Conservation (phyloP, 2,329 filamentous ascomycete species). For the Penicillium occitanis region DNA sequence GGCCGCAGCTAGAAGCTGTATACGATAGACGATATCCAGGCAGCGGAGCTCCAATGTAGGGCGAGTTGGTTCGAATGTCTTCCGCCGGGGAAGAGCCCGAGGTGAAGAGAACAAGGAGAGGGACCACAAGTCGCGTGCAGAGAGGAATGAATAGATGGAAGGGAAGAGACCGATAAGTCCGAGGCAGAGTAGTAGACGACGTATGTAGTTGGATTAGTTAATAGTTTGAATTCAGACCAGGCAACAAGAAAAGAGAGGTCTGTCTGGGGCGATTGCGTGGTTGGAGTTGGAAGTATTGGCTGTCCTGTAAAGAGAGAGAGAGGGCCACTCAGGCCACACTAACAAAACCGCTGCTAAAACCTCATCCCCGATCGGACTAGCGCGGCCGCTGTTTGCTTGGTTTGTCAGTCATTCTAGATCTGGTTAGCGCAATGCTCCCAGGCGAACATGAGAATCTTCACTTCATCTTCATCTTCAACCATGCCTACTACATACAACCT, state of each 20-base stretch:
- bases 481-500: too few species aligned
- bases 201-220: background rate
- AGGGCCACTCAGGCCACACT: background rate
- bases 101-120: slow-evolving; percentile 1
- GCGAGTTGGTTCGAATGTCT: slow-evolving; percentile 8
- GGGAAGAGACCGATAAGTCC: background rate
- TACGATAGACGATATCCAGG: background rate
- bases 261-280: slow-evolving; percentile 14
- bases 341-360: slow-evolving; percentile 4
- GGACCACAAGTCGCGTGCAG: slow-evolving; percentile 1
- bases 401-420: slow-evolving; percentile 1
- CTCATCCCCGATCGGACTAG: slow-evolving; percentile 15
- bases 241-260: slow-evolving; percentile 8
- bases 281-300: background rate
- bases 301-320: background rate
- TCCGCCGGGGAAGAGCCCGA: slow-evolving; percentile 5
- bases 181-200: background rate
- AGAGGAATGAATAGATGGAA: background rate
- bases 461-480: background rate
- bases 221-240: background rate
- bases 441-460: background rate
- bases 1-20: background rate
- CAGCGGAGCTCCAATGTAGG: background rate
- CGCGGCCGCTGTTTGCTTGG: slow-evolving; percentile 12
- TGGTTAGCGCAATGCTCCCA: background rate